Evolutionary conservation across 345 rosid species (phyloP), one percentile per base, ranked within the genome.

Genomic region (Carallia brachiata): DNA sequence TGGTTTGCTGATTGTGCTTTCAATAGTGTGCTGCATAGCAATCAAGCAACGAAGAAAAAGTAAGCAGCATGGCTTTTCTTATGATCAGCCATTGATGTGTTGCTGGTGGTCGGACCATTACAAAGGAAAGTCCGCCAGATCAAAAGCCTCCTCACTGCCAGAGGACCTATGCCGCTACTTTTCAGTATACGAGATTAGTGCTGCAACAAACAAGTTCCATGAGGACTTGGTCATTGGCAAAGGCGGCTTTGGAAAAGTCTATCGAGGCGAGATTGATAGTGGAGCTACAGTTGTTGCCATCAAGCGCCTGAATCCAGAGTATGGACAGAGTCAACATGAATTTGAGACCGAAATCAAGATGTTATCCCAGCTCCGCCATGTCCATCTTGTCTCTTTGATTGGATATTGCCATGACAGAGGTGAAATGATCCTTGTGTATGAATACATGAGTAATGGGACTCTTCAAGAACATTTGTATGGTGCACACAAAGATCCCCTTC

Each of bases 131-230:
- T 23, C 23, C 23, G 23, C 23, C 23, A 23, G 23, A 23, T 23
- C 23, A 23, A 23, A 23, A 23, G 23, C 23, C 32, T 31, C 65
- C 18, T 8, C 65, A 2, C 65, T 58, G 3, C 63, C 47, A 10
- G n/a, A 59, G 30, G 65, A 48, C 2, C 65, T 69, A 17, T 59
- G 72, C 57, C 72, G 72, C 47, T 36, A 47, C 12, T 69, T 69
- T 47, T 44, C 55, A 19, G 19, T 69, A 17, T 3, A 7, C 0
- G 65, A 59, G 28, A 31, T 69, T 18, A 69, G 1, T 9, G 65
- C 16, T 2, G 72, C 65, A 18, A 69, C 72, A 1, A 30, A 59
- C 12, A 44, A 59, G 5, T 69, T 69, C n/a, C 10, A 69, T 7
- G 28, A 39, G 6, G 54, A n/a, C 6, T 23, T 44, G 68, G 44